These are phyloP conservation scores for Ustilago trichophora DNA, from an alignment of 1,284 basidiomycete genomes.

Conservation along the genomic window DNA sequence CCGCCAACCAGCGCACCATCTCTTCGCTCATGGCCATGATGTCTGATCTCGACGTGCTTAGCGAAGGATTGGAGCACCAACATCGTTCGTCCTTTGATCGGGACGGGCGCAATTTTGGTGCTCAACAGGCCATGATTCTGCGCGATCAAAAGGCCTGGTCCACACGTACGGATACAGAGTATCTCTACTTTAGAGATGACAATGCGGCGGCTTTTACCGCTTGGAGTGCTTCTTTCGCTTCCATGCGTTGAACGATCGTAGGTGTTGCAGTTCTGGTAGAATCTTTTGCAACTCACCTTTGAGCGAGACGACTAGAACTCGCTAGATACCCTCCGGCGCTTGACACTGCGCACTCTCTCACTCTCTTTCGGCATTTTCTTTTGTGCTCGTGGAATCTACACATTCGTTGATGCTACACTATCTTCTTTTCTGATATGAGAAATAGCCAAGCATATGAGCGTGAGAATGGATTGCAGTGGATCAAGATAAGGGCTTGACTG, in stretches of 20 bases:
- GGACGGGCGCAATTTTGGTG: slow-evolving; percentile 57
- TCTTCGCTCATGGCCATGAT: slow-evolving; percentile 58
- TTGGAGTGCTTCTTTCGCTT: slow-evolving; percentile 42
- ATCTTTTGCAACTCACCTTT: too few species aligned
- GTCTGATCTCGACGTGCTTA: slow-evolving; percentile 55
- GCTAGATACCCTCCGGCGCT: too few species aligned
- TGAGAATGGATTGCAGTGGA: too few species aligned
- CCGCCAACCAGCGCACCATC: slow-evolving; percentile 47
- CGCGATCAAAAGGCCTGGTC: slow-evolving; percentile 63
- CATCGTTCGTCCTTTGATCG: slow-evolving; percentile 52
- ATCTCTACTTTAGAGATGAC: slow-evolving; percentile 51
- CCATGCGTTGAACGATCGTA: slow-evolving; percentile 28
- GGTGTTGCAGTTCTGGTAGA: too few species aligned
- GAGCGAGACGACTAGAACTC: too few species aligned
- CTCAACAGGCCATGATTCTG: slow-evolving; percentile 62
- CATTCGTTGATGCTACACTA: too few species aligned
- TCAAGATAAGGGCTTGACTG: too few species aligned
- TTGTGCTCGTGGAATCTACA: too few species aligned
- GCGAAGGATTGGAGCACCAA: slow-evolving; percentile 54
- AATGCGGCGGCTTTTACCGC: slow-evolving; percentile 56
- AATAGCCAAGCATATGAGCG: too few species aligned
- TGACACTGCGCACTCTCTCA: too few species aligned
- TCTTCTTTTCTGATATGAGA: too few species aligned
- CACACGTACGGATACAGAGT: slow-evolving; percentile 53
- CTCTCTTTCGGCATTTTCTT: too few species aligned